A percentile compares a stretch with the other conserved stretches of the same genome.
phyloP scores from a whole-genome alignment of 2,329 filamentous ascomycete genomes.

The Aspergillus melleus region DNA sequence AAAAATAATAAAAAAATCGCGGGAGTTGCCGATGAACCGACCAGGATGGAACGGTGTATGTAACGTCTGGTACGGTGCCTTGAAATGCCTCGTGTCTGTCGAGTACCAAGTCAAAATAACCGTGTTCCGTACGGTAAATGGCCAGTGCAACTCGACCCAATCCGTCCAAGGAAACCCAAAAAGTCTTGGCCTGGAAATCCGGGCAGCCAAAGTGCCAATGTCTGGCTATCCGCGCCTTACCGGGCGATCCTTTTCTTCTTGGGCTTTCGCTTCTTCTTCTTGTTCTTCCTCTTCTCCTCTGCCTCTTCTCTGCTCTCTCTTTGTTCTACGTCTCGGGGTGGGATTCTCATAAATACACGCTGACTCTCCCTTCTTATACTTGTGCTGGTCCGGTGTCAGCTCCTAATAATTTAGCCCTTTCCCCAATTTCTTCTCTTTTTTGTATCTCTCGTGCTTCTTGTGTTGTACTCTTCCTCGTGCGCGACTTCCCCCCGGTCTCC shows the following conservation, averaged over 20 bases:
- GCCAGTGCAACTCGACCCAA: no score
- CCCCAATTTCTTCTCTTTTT: no score
- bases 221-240: conserved; percentile 11
- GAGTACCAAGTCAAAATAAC: background rate
- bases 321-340: conserved; percentile 1
- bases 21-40: background rate
- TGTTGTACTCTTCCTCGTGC: no score
- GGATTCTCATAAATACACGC: background rate
- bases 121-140: background rate
- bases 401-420: no score
- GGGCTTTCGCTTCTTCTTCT: conserved; percentile 1
- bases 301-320: background rate
- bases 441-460: no score
- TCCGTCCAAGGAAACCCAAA: no score
- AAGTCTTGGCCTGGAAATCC: no score
- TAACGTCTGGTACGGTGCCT: background rate
- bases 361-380: no score
- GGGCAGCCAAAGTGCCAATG: background rate
- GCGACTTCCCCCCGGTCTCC: background rate
- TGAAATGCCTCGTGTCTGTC: background rate
- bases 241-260: conserved; percentile 5
- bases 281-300: background rate
- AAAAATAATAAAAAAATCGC: no score
- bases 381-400: no score
- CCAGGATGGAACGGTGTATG: background rate